A percentile compares a stretch with the other conserved stretches of the same genome.
Evolutionary conservation across 169 alveolate genomes (phyloP).

Genomic region (Theileria parva): DNA sequence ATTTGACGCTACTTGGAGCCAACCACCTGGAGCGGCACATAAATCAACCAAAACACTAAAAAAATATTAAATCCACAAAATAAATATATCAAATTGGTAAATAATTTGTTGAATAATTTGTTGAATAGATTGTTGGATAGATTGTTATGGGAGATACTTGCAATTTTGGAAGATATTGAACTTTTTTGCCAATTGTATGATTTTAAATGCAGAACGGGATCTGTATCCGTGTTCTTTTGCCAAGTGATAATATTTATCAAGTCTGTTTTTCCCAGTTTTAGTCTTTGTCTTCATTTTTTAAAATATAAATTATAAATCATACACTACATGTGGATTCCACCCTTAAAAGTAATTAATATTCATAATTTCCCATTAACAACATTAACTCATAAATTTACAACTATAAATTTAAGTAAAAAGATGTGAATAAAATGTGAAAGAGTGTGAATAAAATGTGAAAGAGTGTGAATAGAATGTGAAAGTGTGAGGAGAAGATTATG

Average conservation of each 20-base stretch:
- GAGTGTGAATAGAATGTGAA: neutral
- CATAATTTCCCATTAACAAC: too few species aligned
- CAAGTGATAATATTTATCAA: constrained; percentile 93
- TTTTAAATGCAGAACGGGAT: constrained; percentile 98
- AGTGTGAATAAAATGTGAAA: too few species aligned
- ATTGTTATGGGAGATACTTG: too few species aligned
- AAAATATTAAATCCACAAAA: constrained; percentile 16
- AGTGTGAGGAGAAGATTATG: neutral
- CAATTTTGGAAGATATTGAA: constrained; percentile 84
- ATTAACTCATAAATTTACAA: too few species aligned
- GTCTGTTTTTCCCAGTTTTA: constrained; percentile 89
- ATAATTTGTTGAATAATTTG: too few species aligned
- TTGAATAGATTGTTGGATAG: too few species aligned
- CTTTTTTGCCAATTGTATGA: constrained; percentile 95
- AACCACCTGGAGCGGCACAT: constrained; percentile 99
- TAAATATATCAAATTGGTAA: too few species aligned
- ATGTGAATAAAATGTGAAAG: too few species aligned
- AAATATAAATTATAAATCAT: neutral
- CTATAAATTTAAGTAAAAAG: too few species aligned
- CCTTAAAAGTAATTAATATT: too few species aligned
- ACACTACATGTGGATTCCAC: neutral
- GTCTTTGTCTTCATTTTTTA: constrained; percentile 80
- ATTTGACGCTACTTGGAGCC: constrained; percentile 94
- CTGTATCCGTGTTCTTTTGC: constrained; percentile 99
- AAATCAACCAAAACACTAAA: constrained; percentile 90